Evolutionary conservation across 176 grass and related monocot species (phyloP), one percentile per base, ranked within the genome.

Genomic region (Avena eriantha): DNA sequence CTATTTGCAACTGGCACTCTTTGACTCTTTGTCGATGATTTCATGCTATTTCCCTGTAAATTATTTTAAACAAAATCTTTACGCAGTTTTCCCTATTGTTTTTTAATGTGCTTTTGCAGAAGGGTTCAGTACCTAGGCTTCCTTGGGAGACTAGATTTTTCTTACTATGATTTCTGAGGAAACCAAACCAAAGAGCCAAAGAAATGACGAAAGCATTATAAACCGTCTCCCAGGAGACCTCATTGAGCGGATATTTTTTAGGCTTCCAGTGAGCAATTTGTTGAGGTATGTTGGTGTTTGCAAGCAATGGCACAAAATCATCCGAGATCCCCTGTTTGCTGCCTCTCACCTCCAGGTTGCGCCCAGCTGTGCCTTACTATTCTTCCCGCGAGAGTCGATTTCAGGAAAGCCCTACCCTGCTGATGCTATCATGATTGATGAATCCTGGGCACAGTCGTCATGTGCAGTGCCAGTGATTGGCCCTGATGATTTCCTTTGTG

Each of bases 231-330:
- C 24, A 65, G 45, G 45, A 47, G 45, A 47, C 8, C 45, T 47
- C 45, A 47, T 47, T 47, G 45, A 47, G 45, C 45, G 8, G 45
- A 11, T 47, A 47, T 47, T 47, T 47, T 10, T 47, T 1, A 47
- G 45, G 45, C 45, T 47, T 79, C 65, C 81, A 14, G 73, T 84
- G 75, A 79, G 65, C 54, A 71, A 74, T 79, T 58, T 84, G 54
- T 36, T 78, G 81, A 79, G 16, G 12, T 88, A 73, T 29, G 48
- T 0, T 63, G 61, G 33, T 53, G 87, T 88, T 14, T 88, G 81
- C 74, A 83, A 79, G 87, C 39, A 71, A 10, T 84, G 87, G 87
- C 21, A 63, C 31, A 48, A 14, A 34, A 18, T 84, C 39, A 79
- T 88, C n/a, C 63, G 65, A 19, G 81, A 73, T 23, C 73, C 87